These are phyloP conservation scores for Exophiala phaeomuriformis DNA, from an alignment of 2,329 filamentous ascomycete genomes.

Conservation along the genomic window DNA sequence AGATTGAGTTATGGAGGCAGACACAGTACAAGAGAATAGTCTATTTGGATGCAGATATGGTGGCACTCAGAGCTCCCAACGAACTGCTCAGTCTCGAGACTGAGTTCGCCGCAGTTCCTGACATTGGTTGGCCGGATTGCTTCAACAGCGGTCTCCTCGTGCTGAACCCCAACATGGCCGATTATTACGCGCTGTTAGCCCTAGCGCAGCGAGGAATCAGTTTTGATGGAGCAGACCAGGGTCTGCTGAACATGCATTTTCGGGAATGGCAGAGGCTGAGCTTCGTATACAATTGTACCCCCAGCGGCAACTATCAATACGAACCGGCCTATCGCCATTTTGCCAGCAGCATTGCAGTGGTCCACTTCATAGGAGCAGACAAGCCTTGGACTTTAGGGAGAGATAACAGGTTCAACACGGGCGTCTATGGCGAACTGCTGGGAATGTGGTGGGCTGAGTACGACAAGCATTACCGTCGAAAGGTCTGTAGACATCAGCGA, in stretches of 20 bases:
- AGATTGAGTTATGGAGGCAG: constrained; percentile 89
- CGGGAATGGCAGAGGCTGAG: constrained; percentile 76
- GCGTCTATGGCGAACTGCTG: constrained; percentile 74
- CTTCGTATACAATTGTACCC: constrained; percentile 96
- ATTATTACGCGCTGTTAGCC: constrained; percentile 76
- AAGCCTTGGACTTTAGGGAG: constrained; percentile 79
- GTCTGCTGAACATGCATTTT: constrained; percentile 91
- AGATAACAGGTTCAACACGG: constrained; percentile 46
- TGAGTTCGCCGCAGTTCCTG: constrained; percentile 67
- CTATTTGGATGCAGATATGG: constrained; percentile 88
- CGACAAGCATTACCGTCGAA: constrained; percentile 65
- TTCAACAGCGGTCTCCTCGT: constrained; percentile 99
- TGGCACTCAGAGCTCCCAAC: constrained; percentile 83
- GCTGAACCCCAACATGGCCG: constrained; percentile 73
- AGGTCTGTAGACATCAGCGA: constrained; percentile 5
- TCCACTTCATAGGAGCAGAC: constrained; percentile 86
- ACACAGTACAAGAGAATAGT: constrained; percentile 86
- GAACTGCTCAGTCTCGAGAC: constrained; percentile 70
- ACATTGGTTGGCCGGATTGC: constrained; percentile 95
- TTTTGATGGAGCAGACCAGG: constrained; percentile 96
- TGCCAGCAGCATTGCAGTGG: constrained; percentile 77
- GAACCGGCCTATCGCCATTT: constrained; percentile 91
- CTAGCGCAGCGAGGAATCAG: constrained; percentile 82
- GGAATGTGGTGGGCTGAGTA: constrained; percentile 92
- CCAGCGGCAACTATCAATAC: constrained; percentile 95